These are phyloP conservation scores for Blumeria hordei DNA, from an alignment of 2,329 filamentous ascomycete genomes.

Conservation along the genomic window DNA sequence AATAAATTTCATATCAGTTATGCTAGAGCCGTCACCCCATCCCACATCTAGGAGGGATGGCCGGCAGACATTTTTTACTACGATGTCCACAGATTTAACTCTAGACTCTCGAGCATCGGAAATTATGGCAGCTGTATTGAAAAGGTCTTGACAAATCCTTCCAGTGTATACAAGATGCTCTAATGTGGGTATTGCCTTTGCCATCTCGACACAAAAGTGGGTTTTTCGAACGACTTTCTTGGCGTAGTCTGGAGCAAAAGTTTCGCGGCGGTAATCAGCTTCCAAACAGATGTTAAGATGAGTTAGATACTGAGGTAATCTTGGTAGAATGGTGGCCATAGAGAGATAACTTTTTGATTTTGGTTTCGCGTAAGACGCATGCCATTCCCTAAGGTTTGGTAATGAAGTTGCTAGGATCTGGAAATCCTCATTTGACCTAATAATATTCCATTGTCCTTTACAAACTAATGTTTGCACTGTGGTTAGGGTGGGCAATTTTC, in stretches of 20 bases:
- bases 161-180: slow-evolving; percentile 51
- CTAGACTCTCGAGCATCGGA: slow-evolving; percentile 21
- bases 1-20: slow-evolving; percentile 50
- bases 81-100: slow-evolving; percentile 43
- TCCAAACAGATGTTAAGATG: slow-evolving; percentile 46
- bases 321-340: slow-evolving; percentile 37
- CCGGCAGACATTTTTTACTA: slow-evolving; percentile 52
- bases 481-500: slow-evolving; percentile 12
- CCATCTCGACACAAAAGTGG: slow-evolving; percentile 42
- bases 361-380: slow-evolving; percentile 36
- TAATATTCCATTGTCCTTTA: slow-evolving; percentile 56
- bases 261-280: slow-evolving; percentile 43
- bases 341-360: slow-evolving; percentile 52
- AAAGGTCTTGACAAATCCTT: slow-evolving; percentile 44
- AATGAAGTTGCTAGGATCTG: slow-evolving; percentile 33
- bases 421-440: slow-evolving; percentile 39
- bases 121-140: slow-evolving; percentile 29
- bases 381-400: slow-evolving; percentile 34
- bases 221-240: slow-evolving; percentile 29
- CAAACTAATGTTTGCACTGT: slow-evolving; percentile 44
- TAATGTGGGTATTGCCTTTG: slow-evolving; percentile 31
- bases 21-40: slow-evolving; percentile 42
- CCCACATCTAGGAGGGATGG: slow-evolving; percentile 12
- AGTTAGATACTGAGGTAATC: slow-evolving; percentile 30
- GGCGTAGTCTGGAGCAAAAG: slow-evolving; percentile 33